Base-by-base conservation (phyloP, 2,329 filamentous ascomycete genomes). In the Apiospora koreana region DNA sequence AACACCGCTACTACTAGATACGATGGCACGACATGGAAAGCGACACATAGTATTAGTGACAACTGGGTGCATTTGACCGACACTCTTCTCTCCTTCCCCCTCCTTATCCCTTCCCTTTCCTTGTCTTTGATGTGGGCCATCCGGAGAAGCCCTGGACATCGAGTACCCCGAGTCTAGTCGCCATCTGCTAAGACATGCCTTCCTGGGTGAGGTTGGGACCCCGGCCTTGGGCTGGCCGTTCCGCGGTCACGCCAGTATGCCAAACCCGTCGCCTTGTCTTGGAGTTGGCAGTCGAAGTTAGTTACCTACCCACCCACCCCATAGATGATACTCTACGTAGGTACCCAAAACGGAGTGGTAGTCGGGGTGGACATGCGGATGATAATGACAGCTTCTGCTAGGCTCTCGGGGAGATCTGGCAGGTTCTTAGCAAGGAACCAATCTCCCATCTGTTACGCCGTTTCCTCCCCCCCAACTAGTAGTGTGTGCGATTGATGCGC, bases 141-240 rank as follows among this genome's bases (percentile, higher is more conserved):
- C 28, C 50, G 28, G 28, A 58, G 50, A 14, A 58, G 50, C 28
- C 54, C 21, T 38, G 18, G 54, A 35, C 28, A 62, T 62, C 50
- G 50, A 35, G n/a, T 38, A n/a, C 8, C 31, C 54, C 31, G 54
- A 21, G 54, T 38, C 54, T 62, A 62, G 54, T 58, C 50, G 50
- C 54, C 5, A 5, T 62, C 31, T 62, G 54, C 54, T 62, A 62
- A 62, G 54, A 62, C 54, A 62, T 35, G 54, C 54, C 50, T 58
- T 62, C 28, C 31, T 62, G 54, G 54, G 54, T 62, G 54, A 62
- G 54, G 54, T 38, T 62, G 54, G 54, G 54, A 62, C 35, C 23
- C 31, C 31, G 31, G 50, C 18, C 54, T n/a, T n/a, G 18, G 31
- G 41, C 14, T 12, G 31, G 54, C 54, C 54, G 54, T 38, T 38